Evolutionary conservation across 805 yeast species (phyloP), one percentile per base, ranked within the genome.

Genomic region (Tetrapisispora phaffii): DNA sequence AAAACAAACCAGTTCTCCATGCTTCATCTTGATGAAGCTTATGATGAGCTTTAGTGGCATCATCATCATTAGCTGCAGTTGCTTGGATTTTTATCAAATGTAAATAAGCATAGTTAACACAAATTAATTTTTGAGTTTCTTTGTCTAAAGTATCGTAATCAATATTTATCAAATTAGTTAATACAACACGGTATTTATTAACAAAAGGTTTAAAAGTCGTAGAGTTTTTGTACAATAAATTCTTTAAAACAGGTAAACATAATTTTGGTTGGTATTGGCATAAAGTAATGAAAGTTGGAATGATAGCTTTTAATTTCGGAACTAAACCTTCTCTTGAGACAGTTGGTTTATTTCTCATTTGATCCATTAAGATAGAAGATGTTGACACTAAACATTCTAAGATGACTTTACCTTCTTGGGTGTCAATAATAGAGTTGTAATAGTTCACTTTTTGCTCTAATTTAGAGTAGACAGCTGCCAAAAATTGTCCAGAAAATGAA

Each of bases 141-240:
- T 44, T 32, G 26, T 76, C 73, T 48, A 72, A 68, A 40, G 59
- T 67, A 15, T 58, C 56, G 53, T 65, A 73, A 55, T 59, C 65
- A 44, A 54, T 59, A 33, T 47, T 57, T 33, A 71, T 60, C 47
- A 75, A 57, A 6, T 50, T 52, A 9, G 67, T 47, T 26, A 80
- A 62, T 26, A 68, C 72, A 12, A 58, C 61, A 53, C 79, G 78
- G 51, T 75, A 77, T 53, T 79, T 81, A 47, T 77, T 74, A 4
- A 82, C 82, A 65, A 72, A 81, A 13, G 95, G 95, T 61, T 89
- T 76, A 58, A 85, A 85, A 1, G 94, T 82, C 1, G 93, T 84
- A 1, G 94, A 74, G 56, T 86, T 83, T 46, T 74, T 67, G 34
- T 63, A 59, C 29, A 82, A 66, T 22, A 81, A 57, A 28, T 60